These are phyloP conservation scores for Pistacia atlantica DNA, from an alignment of 345 rosid species.

Conservation along the genomic window DNA sequence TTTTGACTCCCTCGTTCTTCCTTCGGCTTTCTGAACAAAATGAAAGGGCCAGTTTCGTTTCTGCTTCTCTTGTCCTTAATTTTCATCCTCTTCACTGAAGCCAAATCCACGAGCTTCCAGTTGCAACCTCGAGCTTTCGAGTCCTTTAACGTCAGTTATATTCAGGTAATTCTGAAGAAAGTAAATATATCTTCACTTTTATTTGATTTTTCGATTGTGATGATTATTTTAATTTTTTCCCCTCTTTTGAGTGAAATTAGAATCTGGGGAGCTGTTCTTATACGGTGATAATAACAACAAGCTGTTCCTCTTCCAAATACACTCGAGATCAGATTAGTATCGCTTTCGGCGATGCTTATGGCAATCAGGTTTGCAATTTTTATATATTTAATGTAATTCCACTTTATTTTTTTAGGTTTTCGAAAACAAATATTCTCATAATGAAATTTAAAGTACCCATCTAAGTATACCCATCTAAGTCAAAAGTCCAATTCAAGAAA, in stretches of 20 bases:
- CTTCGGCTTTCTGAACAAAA: background rate
- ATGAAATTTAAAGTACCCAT: background rate
- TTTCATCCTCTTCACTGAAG: slow-evolving; percentile 16
- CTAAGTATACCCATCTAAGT: background rate
- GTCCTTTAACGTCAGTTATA: slow-evolving; percentile 58
- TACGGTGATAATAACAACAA: slow-evolving; percentile 62
- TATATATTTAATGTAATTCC: background rate
- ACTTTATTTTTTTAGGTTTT: background rate
- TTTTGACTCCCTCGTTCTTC: background rate
- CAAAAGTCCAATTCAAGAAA: background rate
- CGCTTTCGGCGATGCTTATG: slow-evolving; percentile 90
- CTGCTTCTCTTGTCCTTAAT: slow-evolving; percentile 29
- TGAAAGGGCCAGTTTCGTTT: slow-evolving; percentile 24
- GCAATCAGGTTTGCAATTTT: slow-evolving; percentile 67
- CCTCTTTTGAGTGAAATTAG: slow-evolving; percentile 7
- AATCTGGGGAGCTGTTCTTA: slow-evolving; percentile 66
- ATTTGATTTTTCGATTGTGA: background rate
- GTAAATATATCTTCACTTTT: background rate
- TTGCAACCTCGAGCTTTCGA: slow-evolving; percentile 46
- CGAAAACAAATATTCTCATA: background rate
- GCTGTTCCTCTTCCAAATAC: slow-evolving; percentile 75
- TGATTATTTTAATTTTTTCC: background rate
- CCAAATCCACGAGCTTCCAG: slow-evolving; percentile 27
- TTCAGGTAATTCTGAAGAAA: slow-evolving; percentile 41
- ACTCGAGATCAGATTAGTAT: slow-evolving; percentile 90